Evolutionary conservation across 2,329 filamentous ascomycete species (phyloP).

Genomic region (Alternaria arborescens): DNA sequence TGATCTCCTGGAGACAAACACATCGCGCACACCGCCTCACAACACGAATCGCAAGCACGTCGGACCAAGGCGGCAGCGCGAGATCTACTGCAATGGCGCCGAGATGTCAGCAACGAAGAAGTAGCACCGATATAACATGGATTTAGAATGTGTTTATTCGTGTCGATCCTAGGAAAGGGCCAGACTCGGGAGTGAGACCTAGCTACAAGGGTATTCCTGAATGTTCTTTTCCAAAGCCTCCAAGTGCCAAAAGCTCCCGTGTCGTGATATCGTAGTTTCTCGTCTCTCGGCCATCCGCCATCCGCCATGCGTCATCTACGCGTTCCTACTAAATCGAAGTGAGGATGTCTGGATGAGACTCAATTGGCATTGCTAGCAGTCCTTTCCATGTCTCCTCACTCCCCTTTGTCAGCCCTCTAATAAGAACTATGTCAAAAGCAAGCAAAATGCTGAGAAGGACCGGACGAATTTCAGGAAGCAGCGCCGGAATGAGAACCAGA

Average conservation of each 20-base stretch:
- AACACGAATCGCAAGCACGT: constrained; percentile 3
- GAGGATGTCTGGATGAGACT: background rate
- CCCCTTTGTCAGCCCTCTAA: constrained; percentile 11
- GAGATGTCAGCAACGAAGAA: background rate
- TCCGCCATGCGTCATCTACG: background rate
- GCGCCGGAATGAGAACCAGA: constrained; percentile 9
- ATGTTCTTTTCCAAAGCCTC: background rate
- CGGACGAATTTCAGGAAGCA: constrained; percentile 12
- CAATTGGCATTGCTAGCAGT: background rate
- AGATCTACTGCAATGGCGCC: background rate
- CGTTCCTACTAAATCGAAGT: background rate
- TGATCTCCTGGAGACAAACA: background rate
- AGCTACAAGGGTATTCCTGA: background rate
- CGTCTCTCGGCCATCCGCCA: background rate
- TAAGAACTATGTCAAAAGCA: constrained; percentile 4
- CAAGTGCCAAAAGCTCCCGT: background rate
- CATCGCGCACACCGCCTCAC: constrained; percentile 5
- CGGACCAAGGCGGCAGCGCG: background rate
- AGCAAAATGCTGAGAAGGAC: background rate
- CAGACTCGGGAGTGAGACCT: background rate
- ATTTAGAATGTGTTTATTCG: background rate
- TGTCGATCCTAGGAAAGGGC: background rate
- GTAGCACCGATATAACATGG: background rate
- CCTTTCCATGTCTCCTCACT: constrained; percentile 12
- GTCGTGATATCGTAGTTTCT: constrained; percentile 2